A percentile compares a stretch with the other conserved stretches of the same genome.
Evolutionary conservation across 1,284 basidiomycete genomes (phyloP).

Genomic region (Pyrrhoderma noxium): DNA sequence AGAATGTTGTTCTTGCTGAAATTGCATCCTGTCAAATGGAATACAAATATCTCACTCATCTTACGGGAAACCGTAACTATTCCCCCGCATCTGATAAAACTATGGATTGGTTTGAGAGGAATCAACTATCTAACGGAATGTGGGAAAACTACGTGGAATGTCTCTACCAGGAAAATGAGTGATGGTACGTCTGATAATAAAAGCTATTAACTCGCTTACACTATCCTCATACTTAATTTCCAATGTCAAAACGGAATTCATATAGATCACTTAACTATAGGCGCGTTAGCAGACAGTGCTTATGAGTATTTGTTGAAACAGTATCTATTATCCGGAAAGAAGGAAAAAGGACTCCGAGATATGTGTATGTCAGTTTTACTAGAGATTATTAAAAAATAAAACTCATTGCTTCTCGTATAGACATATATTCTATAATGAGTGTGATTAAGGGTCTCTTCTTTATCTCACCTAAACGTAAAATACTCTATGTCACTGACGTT

Average conservation of each 20-base stretch:
- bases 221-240: no score
- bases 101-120: slow-evolving; percentile 39
- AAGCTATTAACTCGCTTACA: no score
- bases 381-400: no score
- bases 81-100: slow-evolving; percentile 32
- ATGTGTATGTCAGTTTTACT: slow-evolving; percentile 43
- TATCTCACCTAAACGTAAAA: slow-evolving; percentile 52
- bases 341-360: slow-evolving; percentile 50
- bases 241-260: no score
- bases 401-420: no score
- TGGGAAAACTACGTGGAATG: slow-evolving; percentile 23
- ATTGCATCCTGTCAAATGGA: slow-evolving; percentile 51
- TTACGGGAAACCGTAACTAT: slow-evolving; percentile 42
- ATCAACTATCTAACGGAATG: slow-evolving; percentile 20
- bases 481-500: slow-evolving; percentile 64
- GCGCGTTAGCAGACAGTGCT: slow-evolving; percentile 16
- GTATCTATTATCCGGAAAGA: slow-evolving; percentile 54
- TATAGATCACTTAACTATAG: slow-evolving; percentile 15
- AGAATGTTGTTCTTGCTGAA: slow-evolving; percentile 41
- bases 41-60: slow-evolving; percentile 49
- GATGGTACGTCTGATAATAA: slow-evolving; percentile 19
- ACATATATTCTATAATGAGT: slow-evolving; percentile 52
- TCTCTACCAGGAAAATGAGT: slow-evolving; percentile 12
- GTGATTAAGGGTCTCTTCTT: slow-evolving; percentile 61
- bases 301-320: slow-evolving; percentile 72